Evolutionary conservation across 805 yeast genomes (phyloP), one percentile per base, ranked within the genome.

Genomic region (Zygotorulaspora chibaensis): DNA sequence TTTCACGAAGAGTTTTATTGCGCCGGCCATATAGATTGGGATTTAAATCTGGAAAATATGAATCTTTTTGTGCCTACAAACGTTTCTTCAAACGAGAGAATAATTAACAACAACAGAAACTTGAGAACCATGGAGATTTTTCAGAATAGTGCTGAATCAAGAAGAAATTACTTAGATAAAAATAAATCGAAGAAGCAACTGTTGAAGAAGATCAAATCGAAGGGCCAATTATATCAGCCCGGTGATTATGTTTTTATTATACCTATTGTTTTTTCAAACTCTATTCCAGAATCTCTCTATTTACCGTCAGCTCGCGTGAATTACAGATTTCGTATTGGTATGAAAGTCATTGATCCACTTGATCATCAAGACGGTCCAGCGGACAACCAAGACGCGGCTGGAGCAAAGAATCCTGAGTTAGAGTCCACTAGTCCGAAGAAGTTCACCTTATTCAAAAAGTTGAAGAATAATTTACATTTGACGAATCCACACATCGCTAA

Each of bases 221-320:
- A 39, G 20, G 30, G 41, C 18, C 44, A 34, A 26, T 26, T 35
- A 12, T 62, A 62, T 51, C 75, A 75, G 51, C 79, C 90, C 1
- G 95, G 95, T 17, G 76, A 81, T 53, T 85, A 85, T 57, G 75
- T 84, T 2, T 85, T 83, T 56, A 60, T 82, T 15, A 61, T 84
- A 5, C 91, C 93, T 0, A 67, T 81, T 0, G 62, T 78, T 5
- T 74, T 83, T 42, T 84, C 87, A 0, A 71, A 77, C 20, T 74
- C 72, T 45, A 75, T 83, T 1, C 86, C 91, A 0, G 87, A 85
- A 42, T 38, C 55, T 3, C 69, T 42, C 31, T 70, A 44, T 46
- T 63, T 40, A 58, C 77, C 53, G 47, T 71, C 49, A 55, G 76
- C 61, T 11, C 50, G 58, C 35, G 58, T 62, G 17, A 53, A 51